Base-by-base conservation (phyloP, 129 eudicot genomes). In the Sambucus nigra region DNA sequence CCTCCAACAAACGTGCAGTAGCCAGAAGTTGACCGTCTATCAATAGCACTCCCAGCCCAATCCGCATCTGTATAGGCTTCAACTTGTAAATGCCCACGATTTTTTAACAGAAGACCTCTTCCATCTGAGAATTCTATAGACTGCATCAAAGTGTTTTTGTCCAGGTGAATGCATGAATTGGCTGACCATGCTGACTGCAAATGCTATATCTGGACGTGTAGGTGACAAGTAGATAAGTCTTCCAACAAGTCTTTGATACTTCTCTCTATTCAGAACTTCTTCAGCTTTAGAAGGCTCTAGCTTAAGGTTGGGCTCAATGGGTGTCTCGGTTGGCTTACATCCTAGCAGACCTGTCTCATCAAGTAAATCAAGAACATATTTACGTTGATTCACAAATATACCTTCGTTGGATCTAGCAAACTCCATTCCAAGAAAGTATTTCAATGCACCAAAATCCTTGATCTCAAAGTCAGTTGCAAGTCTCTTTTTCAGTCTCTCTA, bases 181-280 rank as follows among this genome's bases (percentile, higher is more conserved):
- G 35, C 61, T 68, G 16, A 68, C 42, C 2, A 52, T 5, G 5
- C 41, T 44, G 10, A 60, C 56, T 7, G 40, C 19, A 38, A 35
- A 69, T 4, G 74, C 21, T 19, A 61, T 69, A 21, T 69, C 65
- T 3, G 31, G 57, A 5, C 53, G 29, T 5, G 61, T 47, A 42
- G 18, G 27, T 0, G 52, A 25, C 9, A 57, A 16, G 25, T 57
- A 67, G 14, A 57, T 47, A 7, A 48, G 21, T 13, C 32, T 57
- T 9, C 52, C 65, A 22, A 57, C 53, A 2, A 57, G 47, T 15
- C 64, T 35, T 0, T 17, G 52, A 32, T 63, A 61, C 7, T 17
- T 17, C 2, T n/a, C 59, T 49, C 33, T 44, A 12, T 22, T 16
- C 13, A 18, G 8, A 5, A 31, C n/a, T 2, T 23, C 5, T 2